A percentile compares a stretch with the other conserved stretches of the same genome.
Evolutionary conservation across 192 early-diverging fungal species (phyloP).

Genomic region (Coemansia sp.): DNA sequence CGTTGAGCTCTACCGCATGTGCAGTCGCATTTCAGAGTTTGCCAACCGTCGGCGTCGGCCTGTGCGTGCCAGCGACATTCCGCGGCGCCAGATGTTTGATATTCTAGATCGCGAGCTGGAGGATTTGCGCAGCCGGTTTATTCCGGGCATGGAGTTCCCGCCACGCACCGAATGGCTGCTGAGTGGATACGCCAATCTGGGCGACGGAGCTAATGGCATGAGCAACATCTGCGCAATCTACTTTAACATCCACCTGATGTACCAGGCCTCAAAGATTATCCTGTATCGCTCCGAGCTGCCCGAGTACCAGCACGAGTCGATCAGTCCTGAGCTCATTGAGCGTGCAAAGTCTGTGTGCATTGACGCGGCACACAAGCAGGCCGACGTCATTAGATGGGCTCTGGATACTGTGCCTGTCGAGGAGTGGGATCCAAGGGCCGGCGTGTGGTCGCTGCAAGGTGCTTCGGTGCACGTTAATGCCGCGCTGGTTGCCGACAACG

Average conservation of each 20-base stretch:
- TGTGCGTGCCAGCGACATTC: slow-evolving; percentile 36
- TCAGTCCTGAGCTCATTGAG: slow-evolving; percentile 26
- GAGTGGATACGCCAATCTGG: slow-evolving; percentile 20
- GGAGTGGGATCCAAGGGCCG: slow-evolving; percentile 52
- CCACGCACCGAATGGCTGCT: slow-evolving; percentile 36
- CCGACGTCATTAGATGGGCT: slow-evolving; percentile 51
- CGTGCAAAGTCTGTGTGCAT: slow-evolving; percentile 48
- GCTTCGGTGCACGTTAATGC: slow-evolving; percentile 53
- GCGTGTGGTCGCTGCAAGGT: slow-evolving; percentile 55
- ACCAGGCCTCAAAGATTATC: slow-evolving; percentile 52
- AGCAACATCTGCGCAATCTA: slow-evolving; percentile 28
- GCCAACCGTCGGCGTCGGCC: slow-evolving; percentile 46
- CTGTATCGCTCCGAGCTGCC: slow-evolving; percentile 55
- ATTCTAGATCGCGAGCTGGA: slow-evolving; percentile 48
- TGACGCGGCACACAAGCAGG: slow-evolving; percentile 48
- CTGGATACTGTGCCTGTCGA: slow-evolving; percentile 47
- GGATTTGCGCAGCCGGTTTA: slow-evolving; percentile 32
- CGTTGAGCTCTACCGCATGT: slow-evolving; percentile 45
- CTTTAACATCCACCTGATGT: slow-evolving; percentile 50
- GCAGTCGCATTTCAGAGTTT: slow-evolving; percentile 50
- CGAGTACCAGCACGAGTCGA: slow-evolving; percentile 42
- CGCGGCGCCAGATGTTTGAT: slow-evolving; percentile 48
- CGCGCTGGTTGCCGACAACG: slow-evolving; percentile 34
- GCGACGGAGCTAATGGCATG: slow-evolving; percentile 15
- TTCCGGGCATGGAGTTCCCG: slow-evolving; percentile 47